phyloP scores from a whole-genome alignment of 257 asterid species.

The Salvia rosmarinus region DNA sequence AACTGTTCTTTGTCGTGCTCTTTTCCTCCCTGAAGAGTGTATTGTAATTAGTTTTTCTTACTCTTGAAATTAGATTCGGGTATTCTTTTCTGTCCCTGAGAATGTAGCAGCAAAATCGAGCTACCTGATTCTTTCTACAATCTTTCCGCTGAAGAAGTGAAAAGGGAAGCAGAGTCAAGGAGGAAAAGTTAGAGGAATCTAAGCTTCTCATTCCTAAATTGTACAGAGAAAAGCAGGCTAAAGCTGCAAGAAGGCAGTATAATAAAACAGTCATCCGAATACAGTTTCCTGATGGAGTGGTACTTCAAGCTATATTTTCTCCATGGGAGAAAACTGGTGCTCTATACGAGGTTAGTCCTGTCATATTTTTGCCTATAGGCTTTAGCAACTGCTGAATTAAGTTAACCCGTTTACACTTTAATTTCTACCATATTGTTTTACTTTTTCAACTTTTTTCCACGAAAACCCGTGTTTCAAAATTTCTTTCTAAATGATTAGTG shows the following conservation, averaged over 20 bases:
- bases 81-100: constrained; percentile 88
- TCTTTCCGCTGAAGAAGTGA: constrained; percentile 72
- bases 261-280: constrained; percentile 69
- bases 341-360: constrained; percentile 77
- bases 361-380: neutral
- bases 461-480: neutral
- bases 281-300: constrained; percentile 93
- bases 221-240: constrained; percentile 81
- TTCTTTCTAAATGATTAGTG: neutral
- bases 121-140: constrained; percentile 83
- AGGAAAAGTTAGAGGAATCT: constrained; percentile 80
- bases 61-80: constrained; percentile 57
- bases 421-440: neutral
- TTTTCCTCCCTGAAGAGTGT: neutral
- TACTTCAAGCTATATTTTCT: constrained; percentile 85
- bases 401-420: neutral
- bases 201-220: constrained; percentile 92
- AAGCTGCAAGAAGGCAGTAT: constrained; percentile 73
- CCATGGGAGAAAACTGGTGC: constrained; percentile 71
- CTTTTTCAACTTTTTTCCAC: neutral
- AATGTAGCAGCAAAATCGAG: constrained; percentile 81
- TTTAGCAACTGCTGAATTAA: constrained; percentile 3
- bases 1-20: neutral
- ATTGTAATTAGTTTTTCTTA: neutral
- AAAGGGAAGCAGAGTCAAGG: constrained; percentile 76